These are phyloP conservation scores for Lactarius sp. DNA, from an alignment of 768 basidiomycete genomes.

Conservation along the genomic window DNA sequence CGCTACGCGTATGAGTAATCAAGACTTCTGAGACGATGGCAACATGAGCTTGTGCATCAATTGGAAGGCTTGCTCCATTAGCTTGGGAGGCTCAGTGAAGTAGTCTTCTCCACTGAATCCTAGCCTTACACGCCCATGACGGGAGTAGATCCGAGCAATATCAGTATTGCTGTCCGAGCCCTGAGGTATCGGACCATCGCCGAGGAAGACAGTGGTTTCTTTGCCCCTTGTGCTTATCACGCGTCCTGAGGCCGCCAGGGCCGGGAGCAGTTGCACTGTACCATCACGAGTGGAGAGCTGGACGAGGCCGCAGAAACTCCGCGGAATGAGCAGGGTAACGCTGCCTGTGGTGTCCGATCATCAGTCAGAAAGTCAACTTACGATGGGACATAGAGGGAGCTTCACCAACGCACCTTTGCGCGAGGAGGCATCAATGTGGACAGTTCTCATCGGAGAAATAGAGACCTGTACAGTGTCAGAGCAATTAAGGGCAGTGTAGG, in stretches of 20 bases:
- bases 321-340: slow-evolving; percentile 21
- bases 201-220: slow-evolving; percentile 16
- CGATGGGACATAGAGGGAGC: not conserved
- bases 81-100: not conserved
- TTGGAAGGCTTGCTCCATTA: slow-evolving; percentile 13
- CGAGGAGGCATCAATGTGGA: slow-evolving; percentile 3
- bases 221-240: slow-evolving; percentile 7
- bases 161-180: slow-evolving; percentile 11
- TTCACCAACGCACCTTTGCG: not conserved
- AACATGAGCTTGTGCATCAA: slow-evolving; percentile 10
- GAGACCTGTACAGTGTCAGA: slow-evolving; percentile 11
- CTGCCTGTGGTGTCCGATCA: slow-evolving; percentile 1
- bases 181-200: slow-evolving; percentile 11
- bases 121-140: slow-evolving; percentile 18
- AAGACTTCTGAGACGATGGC: not conserved
- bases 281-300: slow-evolving; percentile 13
- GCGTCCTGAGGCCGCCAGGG: slow-evolving; percentile 12
- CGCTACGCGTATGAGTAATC: not conserved
- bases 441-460: slow-evolving; percentile 14
- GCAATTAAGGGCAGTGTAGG: not conserved
- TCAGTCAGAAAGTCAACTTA: not conserved
- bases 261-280: slow-evolving; percentile 12
- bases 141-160: slow-evolving; percentile 15
- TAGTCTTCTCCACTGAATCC: slow-evolving; percentile 25
- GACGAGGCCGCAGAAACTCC: slow-evolving; percentile 22